Evolutionary conservation across 495 filamentous ascomycete species (phyloP).

Genomic region (Neurospora terricola): DNA sequence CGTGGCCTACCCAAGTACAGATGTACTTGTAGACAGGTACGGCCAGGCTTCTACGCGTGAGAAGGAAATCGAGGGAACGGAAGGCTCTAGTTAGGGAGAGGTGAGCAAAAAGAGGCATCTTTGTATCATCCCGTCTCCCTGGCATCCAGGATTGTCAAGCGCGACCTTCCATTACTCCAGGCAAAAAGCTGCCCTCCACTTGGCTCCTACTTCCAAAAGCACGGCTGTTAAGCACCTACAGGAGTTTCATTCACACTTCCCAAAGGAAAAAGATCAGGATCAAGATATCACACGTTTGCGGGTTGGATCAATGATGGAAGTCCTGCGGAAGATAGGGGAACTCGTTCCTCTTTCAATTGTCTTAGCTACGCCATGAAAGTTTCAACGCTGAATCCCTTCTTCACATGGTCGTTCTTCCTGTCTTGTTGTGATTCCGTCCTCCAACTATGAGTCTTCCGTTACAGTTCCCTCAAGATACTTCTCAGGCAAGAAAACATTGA

Average conservation of each 20-base stretch:
- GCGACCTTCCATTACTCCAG: background rate
- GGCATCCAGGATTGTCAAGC: background rate
- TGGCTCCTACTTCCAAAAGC: background rate
- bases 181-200: background rate
- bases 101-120: background rate
- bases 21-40: background rate
- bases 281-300: background rate
- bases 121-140: background rate
- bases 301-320: background rate
- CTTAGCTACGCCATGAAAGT: too few species aligned
- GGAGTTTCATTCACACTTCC: background rate
- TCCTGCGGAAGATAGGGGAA: background rate
- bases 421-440: background rate
- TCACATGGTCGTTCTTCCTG: background rate
- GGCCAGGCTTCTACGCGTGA: background rate
- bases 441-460: background rate
- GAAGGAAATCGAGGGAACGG: background rate
- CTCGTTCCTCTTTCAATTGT: background rate
- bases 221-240: background rate
- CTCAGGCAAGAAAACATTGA: background rate
- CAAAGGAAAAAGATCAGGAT: background rate
- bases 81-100: background rate
- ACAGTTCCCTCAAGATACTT: background rate
- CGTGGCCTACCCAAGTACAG: background rate
- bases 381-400: background rate